Evolutionary conservation across 164 flowering plant species (phyloP), one percentile per base, ranked within the genome.

Genomic region (Cinnamomum chago): DNA sequence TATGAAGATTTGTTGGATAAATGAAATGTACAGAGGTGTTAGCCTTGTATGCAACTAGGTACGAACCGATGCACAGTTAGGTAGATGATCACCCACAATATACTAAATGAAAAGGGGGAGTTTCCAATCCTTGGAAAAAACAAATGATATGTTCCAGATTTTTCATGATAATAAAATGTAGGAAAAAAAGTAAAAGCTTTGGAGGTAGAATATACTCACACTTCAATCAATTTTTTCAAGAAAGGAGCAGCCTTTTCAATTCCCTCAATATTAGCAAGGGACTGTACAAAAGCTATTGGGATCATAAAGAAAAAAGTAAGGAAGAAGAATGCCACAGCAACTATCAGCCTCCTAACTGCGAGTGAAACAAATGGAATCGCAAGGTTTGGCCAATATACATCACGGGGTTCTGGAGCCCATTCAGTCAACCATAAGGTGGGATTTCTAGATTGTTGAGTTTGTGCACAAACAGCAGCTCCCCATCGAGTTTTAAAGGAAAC

Each of bases 401-500:
- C 97, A 35, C 96, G 88, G 1, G 98, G 97, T 75, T 94, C 98
- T 25, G 98, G 92, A 67, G 98, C 97, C 96, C 97, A 91, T 24
- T 91, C 92, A 12, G 98, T 94, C 76, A 94, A 79, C 98, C 98
- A 92, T 28, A 83, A 3, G 47, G 97, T 92, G 11, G 98, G 98
- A 74, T 94, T 91, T 76, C 92, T 85, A 22, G 92, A 67, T 77
- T 90, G 96, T 68, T 94, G 97, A 76, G 98, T 94, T 80, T 94
- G 98, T 62, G 98, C 95, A 84, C 97, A 94, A 68, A 94, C 95
- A 65, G 97, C 97, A 33, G 98, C 98, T 22, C 82, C 96, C 97
- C 97, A 91, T 58, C 98, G 87, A 68, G 87, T 86, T 78, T 80
- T 89, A 76, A 94, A 94, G 24, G 98, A 94, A 76, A 94, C 98